Evolutionary conservation across 108 stramenopile species (phyloP).

Genomic region (Nannochloropsis gaditana): DNA sequence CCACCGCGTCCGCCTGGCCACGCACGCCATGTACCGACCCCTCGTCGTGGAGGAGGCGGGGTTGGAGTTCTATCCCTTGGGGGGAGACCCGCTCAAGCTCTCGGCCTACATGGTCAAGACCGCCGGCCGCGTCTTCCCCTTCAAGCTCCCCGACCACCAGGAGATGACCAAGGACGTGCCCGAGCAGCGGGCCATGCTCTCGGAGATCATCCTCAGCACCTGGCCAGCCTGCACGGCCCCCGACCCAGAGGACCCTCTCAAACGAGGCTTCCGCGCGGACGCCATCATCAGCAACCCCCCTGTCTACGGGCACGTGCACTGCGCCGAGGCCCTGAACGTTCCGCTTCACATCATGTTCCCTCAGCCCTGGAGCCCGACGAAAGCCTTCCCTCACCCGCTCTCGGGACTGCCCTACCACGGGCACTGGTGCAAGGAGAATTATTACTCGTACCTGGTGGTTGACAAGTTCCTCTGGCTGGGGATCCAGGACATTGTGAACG

Average conservation of each 20-base stretch:
- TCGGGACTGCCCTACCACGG: conserved; percentile 55
- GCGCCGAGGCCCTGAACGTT: conserved; percentile 69
- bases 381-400: conserved; percentile 69
- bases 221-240: conserved; percentile 65
- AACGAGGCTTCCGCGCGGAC: conserved; percentile 61
- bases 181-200: conserved; percentile 61
- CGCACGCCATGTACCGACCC: conserved; percentile 24
- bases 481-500: conserved; percentile 31
- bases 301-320: conserved; percentile 67
- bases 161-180: conserved; percentile 37
- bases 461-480: conserved; percentile 43
- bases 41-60: conserved; percentile 50
- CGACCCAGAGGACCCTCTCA: conserved; percentile 57
- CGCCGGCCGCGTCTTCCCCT: conserved; percentile 33
- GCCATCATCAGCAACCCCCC: conserved; percentile 76
- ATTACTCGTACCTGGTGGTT: conserved; percentile 33
- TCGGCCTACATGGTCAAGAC: conserved; percentile 52
- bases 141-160: conserved; percentile 18
- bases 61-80: conserved; percentile 72
- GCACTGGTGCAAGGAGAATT: conserved; percentile 46
- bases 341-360: conserved; percentile 76
- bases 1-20: conserved; percentile 40
- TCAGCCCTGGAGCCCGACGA: conserved; percentile 72
- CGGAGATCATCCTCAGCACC: conserved; percentile 57
- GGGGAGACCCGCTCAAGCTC: conserved; percentile 63